Evolutionary conservation across 257 asterid genomes (phyloP), one percentile per base, ranked within the genome.

Genomic region (Fraxinus anomala): DNA sequence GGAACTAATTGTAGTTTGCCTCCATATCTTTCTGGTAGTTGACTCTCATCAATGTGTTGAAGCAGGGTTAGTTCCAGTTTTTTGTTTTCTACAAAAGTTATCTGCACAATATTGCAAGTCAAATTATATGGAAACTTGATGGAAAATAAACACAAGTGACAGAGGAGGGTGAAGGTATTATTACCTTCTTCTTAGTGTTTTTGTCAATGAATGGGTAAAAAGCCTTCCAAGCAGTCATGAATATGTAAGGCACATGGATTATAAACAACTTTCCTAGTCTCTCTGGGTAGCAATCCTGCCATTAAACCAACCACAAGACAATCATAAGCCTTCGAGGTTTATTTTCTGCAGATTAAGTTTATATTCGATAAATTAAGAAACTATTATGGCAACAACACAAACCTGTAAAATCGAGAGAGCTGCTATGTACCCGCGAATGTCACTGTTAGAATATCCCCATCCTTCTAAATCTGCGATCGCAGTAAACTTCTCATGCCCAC

Each of bases 211-310:
- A 92, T 2, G 97, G 97, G 86, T 88, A 89, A 77, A 94, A 80
- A 83, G 85, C 89, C 84, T 94, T 94, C 97, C 98, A 94, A 0
- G 94, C 97, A 5, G 92, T 89, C 97, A 89, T 92, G 86, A 92
- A 92, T 73, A 92, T 36, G 80, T 87, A 92, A 71, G 98, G 97
- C 51, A 81, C 96, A 68, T 92, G 92, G 77, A 92, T 85, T 42
- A 92, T 81, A 56, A 86, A 82, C 81, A 89, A 34, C 87, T 89
- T 92, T 33, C 96, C 95, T 68, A 94, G 94, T 89, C 97, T 89
- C 91, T 94, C 97, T 0, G 98, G 98, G 80, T 89, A 94, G 89
- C 82, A 92, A 76, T 94, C 97, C 98, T 92, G 84, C 61, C 23
- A 76, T 12, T 66, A 42, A 42, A 42, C 51, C 51, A 42, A 42